Percentiles rank a stretch among this genome's conserved stretches.
These are phyloP conservation scores for Cryptococcus maquisensis DNA, from an alignment of 1,284 basidiomycete species.

Conservation along the genomic window DNA sequence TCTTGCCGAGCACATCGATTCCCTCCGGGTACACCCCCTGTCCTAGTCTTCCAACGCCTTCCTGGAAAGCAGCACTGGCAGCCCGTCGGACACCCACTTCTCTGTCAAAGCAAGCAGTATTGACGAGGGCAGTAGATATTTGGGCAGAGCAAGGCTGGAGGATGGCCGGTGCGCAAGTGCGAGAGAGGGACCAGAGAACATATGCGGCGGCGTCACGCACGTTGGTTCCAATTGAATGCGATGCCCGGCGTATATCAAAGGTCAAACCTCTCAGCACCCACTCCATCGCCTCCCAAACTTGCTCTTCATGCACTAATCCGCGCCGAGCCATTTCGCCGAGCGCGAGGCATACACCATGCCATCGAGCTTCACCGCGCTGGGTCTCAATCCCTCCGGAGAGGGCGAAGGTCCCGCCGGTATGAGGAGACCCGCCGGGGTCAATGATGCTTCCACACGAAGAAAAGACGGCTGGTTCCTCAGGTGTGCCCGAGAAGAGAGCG, in stretches of 20 bases:
- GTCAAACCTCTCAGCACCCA: conserved; percentile 85
- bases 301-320: conserved; percentile 61
- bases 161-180: conserved; percentile 62
- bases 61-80: conserved; percentile 96
- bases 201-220: conserved; percentile 94
- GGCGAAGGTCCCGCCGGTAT: conserved; percentile 55
- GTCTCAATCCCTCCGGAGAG: conserved; percentile 53
- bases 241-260: conserved; percentile 86
- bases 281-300: conserved; percentile 61
- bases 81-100: conserved; percentile 94
- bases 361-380: conserved; percentile 75
- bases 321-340: conserved; percentile 87
- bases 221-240: conserved; percentile 88
- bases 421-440: conserved; percentile 58
- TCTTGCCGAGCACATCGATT: conserved; percentile 83
- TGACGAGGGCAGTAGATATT: conserved; percentile 68
- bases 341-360: conserved; percentile 92
- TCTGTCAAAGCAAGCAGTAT: conserved; percentile 81
- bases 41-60: conserved; percentile 85
- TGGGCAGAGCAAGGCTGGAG: conserved; percentile 61
- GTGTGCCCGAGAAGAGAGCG: conserved; percentile 56
- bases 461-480: conserved; percentile 41
- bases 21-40: conserved; percentile 87
- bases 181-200: conserved; percentile 88
- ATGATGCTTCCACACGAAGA: conserved; percentile 36